Evolutionary conservation across 2,329 filamentous ascomycete species (phyloP).

Genomic region (Chaetomiaceae sp.): DNA sequence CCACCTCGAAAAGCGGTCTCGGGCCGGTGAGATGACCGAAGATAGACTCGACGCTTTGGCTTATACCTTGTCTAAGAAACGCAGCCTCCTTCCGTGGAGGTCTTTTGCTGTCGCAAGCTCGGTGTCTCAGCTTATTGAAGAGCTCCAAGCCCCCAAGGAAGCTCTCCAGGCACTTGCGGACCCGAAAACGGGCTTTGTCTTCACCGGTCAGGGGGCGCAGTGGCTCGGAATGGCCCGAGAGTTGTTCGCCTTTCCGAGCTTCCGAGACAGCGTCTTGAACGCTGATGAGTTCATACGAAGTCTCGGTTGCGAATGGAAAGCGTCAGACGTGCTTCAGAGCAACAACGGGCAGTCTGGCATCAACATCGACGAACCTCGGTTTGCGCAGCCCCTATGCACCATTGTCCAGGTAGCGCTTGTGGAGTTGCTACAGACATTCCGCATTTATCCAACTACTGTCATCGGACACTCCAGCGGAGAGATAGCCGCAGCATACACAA

Average conservation of each 20-base stretch:
- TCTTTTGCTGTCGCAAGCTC: background rate
- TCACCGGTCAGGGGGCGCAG: slow-evolving; percentile 33
- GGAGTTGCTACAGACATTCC: slow-evolving; percentile 30
- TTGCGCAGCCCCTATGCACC: background rate
- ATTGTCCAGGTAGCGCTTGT: slow-evolving; percentile 31
- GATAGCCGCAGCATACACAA: slow-evolving; percentile 34
- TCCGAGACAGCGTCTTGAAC: too few species aligned
- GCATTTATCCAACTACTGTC: slow-evolving; percentile 26
- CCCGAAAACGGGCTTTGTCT: slow-evolving; percentile 29
- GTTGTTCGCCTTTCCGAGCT: too few species aligned
- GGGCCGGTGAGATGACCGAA: too few species aligned
- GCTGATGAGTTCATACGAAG: too few species aligned
- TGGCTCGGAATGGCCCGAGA: slow-evolving; percentile 30
- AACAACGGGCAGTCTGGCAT: background rate
- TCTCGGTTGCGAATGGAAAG: too few species aligned
- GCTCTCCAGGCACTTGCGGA: background rate
- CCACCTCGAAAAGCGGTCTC: too few species aligned
- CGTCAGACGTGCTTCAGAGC: background rate
- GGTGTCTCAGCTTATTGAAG: background rate
- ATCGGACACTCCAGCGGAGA: slow-evolving; percentile 36
- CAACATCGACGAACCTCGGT: background rate
- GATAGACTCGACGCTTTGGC: background rate
- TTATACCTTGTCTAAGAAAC: background rate
- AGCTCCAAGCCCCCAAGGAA: slow-evolving; percentile 16
- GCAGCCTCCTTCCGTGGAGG: background rate